phyloP scores from a whole-genome alignment of 768 basidiomycete genomes.

The Suillus subalutaceus region DNA sequence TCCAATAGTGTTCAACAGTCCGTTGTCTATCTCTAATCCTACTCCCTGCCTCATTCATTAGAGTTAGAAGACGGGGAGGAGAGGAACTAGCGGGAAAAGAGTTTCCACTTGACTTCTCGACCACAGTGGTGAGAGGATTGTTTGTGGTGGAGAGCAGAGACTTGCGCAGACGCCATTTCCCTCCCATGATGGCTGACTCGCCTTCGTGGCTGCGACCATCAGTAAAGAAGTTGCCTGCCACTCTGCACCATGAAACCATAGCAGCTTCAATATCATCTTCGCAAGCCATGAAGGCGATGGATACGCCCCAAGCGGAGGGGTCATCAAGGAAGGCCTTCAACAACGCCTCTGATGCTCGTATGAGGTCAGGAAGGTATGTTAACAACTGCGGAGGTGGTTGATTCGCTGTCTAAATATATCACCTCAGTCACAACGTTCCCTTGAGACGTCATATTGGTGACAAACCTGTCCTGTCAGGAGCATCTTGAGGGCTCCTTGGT shows the following conservation, averaged over 20 bases:
- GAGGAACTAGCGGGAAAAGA: slow-evolving; percentile 11
- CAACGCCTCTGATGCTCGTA: slow-evolving; percentile 52
- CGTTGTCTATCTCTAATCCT: slow-evolving; percentile 13
- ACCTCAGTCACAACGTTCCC: slow-evolving; percentile 7
- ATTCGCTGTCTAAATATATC: slow-evolving; percentile 33
- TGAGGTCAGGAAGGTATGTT: slow-evolving; percentile 52
- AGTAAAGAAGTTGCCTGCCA: slow-evolving; percentile 41
- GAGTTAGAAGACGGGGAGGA: slow-evolving; percentile 17
- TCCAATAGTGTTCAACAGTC: slow-evolving; percentile 10
- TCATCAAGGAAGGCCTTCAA: slow-evolving; percentile 57
- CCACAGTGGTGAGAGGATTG: background rate
- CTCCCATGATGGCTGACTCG: slow-evolving; percentile 14
- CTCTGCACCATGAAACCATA: slow-evolving; percentile 54
- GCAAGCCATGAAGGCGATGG: slow-evolving; percentile 56
- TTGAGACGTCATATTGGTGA: slow-evolving; percentile 6
- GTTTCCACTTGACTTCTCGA: slow-evolving; percentile 7
- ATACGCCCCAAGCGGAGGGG: slow-evolving; percentile 68
- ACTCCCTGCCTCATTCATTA: slow-evolving; percentile 10
- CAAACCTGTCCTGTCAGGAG: slow-evolving; percentile 40
- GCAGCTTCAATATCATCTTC: slow-evolving; percentile 57
- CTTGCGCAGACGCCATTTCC: slow-evolving; percentile 30
- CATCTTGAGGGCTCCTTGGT: slow-evolving; percentile 40
- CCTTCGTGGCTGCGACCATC: slow-evolving; percentile 16
- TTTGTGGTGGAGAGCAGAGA: slow-evolving; percentile 14
- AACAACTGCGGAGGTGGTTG: slow-evolving; percentile 56